A percentile compares a stretch with the other conserved stretches of the same genome.
These are phyloP conservation scores for Saccharomycopsis malanga DNA, from an alignment of 805 yeast species.

Conservation along the genomic window DNA sequence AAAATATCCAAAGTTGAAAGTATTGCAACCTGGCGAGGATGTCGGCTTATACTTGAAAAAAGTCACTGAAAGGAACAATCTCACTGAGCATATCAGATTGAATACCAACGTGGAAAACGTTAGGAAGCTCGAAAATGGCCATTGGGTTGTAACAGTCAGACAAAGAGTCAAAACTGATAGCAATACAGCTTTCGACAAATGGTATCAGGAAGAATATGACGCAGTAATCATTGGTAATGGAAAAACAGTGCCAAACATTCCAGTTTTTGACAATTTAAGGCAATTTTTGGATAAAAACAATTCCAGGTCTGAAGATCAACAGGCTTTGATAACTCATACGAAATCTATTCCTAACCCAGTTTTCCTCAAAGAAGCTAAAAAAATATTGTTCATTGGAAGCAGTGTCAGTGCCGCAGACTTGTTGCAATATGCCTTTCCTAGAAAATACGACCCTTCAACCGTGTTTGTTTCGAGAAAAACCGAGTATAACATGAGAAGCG, in stretches of 20 bases:
- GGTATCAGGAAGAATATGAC: conserved; percentile 39
- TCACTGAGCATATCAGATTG: conserved; percentile 30
- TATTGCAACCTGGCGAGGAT: conserved; percentile 19
- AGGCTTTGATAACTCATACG: conserved; percentile 38
- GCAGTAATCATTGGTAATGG: conserved; percentile 37
- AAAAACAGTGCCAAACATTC: conserved; percentile 35
- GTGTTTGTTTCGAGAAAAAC: conserved; percentile 67
- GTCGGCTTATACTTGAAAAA: conserved; percentile 22
- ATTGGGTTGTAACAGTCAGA: conserved; percentile 30
- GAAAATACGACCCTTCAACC: conserved; percentile 16
- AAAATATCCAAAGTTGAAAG: conserved; percentile 22
- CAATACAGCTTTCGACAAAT: conserved; percentile 21
- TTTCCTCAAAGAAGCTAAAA: conserved; percentile 25
- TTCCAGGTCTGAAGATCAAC: conserved; percentile 22
- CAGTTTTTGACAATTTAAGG: conserved; percentile 26
- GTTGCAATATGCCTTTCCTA: conserved; percentile 35
- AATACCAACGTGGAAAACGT: conserved; percentile 32
- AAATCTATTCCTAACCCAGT: conserved; percentile 31
- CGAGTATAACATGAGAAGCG: conserved; percentile 43
- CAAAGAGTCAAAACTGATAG: conserved; percentile 22
- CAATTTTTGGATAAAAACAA: conserved; percentile 25
- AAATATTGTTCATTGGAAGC: conserved; percentile 37
- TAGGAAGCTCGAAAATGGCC: conserved; percentile 23
- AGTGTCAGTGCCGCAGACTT: conserved; percentile 39
- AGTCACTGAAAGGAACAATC: conserved; percentile 26